phyloP scores from a whole-genome alignment of 768 basidiomycete genomes.

The Lepiota brunneoincarnata region DNA sequence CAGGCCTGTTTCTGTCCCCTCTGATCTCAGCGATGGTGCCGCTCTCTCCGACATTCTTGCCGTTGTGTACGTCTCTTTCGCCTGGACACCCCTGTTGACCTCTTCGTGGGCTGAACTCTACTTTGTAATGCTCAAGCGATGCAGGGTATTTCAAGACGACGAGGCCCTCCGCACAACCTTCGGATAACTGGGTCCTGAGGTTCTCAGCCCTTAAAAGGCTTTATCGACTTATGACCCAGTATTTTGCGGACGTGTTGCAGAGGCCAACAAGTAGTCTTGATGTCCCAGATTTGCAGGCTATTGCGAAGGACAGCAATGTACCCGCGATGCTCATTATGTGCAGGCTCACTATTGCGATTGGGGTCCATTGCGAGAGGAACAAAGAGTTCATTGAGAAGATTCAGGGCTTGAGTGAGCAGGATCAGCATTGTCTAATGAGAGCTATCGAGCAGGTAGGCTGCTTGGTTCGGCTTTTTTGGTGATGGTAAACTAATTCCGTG shows the following conservation, averaged over 20 bases:
- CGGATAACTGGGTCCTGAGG: constrained; percentile 89
- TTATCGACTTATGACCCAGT: constrained; percentile 86
- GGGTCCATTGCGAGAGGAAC: constrained; percentile 87
- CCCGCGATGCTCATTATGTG: constrained; percentile 71
- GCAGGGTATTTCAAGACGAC: constrained; percentile 70
- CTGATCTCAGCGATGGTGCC: constrained; percentile 79
- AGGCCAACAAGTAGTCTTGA: constrained; percentile 75
- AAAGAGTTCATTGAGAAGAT: constrained; percentile 89
- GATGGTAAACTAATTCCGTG: background rate
- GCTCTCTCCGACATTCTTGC: constrained; percentile 75
- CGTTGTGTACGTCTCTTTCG: constrained; percentile 55
- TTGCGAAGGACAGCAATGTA: constrained; percentile 74
- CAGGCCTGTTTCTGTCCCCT: constrained; percentile 55
- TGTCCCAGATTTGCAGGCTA: constrained; percentile 84
- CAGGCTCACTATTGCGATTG: constrained; percentile 78
- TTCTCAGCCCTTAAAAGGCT: constrained; percentile 82
- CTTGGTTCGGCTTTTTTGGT: background rate
- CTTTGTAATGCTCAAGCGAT: constrained; percentile 49
- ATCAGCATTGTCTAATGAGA: constrained; percentile 90
- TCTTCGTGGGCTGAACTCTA: no score
- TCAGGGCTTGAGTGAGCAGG: constrained; percentile 74
- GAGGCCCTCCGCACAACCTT: constrained; percentile 56
- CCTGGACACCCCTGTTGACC: no score
- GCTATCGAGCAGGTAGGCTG: constrained; percentile 83
- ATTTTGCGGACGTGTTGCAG: constrained; percentile 80